phyloP scores from a whole-genome alignment of 2,329 filamentous ascomycete species.

The Hymenoscyphus scutula region DNA sequence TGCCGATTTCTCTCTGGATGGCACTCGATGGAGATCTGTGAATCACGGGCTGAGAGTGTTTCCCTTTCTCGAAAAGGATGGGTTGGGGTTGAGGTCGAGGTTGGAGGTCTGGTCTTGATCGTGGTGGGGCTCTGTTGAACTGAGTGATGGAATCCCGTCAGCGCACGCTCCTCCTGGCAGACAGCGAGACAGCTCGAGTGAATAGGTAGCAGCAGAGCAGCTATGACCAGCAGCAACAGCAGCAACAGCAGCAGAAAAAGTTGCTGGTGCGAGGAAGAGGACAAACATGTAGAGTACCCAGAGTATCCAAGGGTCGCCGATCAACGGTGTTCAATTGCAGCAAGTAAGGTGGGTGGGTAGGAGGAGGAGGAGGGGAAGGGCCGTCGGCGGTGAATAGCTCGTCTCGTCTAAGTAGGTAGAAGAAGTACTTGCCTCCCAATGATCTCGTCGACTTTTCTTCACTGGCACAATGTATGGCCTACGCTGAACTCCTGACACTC shows the following conservation, averaged over 20 bases:
- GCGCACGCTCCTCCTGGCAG: not conserved
- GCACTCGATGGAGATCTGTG: not conserved
- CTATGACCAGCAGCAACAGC: too few species aligned
- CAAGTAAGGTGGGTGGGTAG: not conserved
- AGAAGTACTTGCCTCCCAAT: not conserved
- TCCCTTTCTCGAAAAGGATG: not conserved
- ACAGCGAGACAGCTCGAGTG: too few species aligned
- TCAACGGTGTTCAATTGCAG: conserved; percentile 1
- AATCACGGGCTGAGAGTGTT: not conserved
- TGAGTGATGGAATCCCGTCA: conserved; percentile 6
- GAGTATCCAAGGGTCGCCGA: not conserved
- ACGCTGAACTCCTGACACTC: too few species aligned
- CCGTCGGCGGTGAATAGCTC: not conserved
- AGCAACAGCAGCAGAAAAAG: too few species aligned
- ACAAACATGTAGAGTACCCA: not conserved
- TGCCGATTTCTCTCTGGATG: not conserved
- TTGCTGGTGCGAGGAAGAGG: not conserved
- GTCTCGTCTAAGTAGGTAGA: too few species aligned
- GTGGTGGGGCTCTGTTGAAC: conserved; percentile 2
- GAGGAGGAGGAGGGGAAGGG: not conserved
- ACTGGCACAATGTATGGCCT: not conserved
- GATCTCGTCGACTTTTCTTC: not conserved
- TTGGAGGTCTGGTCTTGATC: not conserved
- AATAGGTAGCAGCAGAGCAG: not conserved
- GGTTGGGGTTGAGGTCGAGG: not conserved